Conservation (phyloP, 2,329 filamentous ascomycete genomes). For the Fusarium sp. region DNA sequence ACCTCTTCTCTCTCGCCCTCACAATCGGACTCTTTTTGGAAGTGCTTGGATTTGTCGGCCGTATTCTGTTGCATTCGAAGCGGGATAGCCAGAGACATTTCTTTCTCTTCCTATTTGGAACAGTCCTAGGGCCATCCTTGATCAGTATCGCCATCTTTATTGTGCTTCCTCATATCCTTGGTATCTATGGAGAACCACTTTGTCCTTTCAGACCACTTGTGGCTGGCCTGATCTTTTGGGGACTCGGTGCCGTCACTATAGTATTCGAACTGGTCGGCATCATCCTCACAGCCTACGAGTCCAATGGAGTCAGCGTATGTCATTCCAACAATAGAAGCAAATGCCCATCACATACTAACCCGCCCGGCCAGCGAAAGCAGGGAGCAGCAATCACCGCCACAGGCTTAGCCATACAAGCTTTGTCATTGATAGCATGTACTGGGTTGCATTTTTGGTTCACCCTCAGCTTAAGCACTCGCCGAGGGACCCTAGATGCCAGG, state of each 20-base stretch:
- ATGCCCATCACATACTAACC: constrained; percentile 6
- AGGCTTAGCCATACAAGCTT: constrained; percentile 58
- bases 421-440: constrained; percentile 54
- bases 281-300: constrained; percentile 52
- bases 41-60: constrained; percentile 59
- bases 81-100: constrained; percentile 52
- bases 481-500: constrained; percentile 52
- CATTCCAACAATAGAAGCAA: not conserved
- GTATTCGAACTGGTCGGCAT: constrained; percentile 55
- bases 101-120: constrained; percentile 59
- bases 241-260: constrained; percentile 49
- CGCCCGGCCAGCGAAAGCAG: constrained; percentile 45
- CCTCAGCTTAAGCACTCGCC: constrained; percentile 51
- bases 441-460: constrained; percentile 55
- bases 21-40: constrained; percentile 57
- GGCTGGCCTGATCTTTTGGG: constrained; percentile 49
- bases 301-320: constrained; percentile 51
- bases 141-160: constrained; percentile 58
- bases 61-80: constrained; percentile 54
- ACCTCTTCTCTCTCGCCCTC: constrained; percentile 55
- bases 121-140: constrained; percentile 59
- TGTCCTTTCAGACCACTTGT: constrained; percentile 51
- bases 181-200: constrained; percentile 58
- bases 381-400: constrained; percentile 55
- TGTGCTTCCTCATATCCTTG: constrained; percentile 58